These are phyloP conservation scores for Camelina laxa DNA, from an alignment of 345 rosid species.

Conservation along the genomic window DNA sequence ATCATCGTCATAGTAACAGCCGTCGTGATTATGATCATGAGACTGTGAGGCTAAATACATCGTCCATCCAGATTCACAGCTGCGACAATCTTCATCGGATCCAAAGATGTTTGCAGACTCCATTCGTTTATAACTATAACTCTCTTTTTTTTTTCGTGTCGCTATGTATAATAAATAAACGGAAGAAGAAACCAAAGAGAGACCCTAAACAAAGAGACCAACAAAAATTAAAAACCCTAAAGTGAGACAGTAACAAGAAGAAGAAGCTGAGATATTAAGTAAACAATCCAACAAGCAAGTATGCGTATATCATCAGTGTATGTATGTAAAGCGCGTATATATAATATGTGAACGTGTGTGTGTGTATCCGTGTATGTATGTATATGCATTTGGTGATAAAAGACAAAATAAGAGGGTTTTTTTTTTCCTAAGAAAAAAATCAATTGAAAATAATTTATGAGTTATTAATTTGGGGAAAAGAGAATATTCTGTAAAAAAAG, in stretches of 20 bases:
- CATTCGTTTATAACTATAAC: constrained; percentile 43
- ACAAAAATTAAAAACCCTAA: constrained; percentile 34
- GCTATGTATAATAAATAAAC: neutral
- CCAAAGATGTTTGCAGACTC: constrained; percentile 51
- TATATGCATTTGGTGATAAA: constrained; percentile 32
- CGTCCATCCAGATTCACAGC: constrained; percentile 75
- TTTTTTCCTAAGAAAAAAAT: neutral
- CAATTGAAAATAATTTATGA: neutral
- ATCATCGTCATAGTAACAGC: constrained; percentile 21
- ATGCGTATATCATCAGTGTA: constrained; percentile 3
- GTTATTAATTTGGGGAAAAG: neutral
- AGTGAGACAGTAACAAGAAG: constrained; percentile 39
- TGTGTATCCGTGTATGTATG: constrained; percentile 15
- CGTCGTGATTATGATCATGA: constrained; percentile 34
- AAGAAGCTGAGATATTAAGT: constrained; percentile 39
- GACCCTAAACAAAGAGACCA: constrained; percentile 33
- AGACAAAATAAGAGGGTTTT: constrained; percentile 30
- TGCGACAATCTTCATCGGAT: constrained; percentile 47
- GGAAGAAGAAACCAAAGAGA: constrained; percentile 25
- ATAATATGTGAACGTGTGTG: constrained; percentile 19
- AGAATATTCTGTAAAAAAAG: constrained; percentile 25
- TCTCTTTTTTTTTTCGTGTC: neutral
- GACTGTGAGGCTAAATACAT: constrained; percentile 57
- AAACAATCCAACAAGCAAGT: constrained; percentile 38
- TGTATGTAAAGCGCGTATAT: constrained; percentile 8